Evolutionary conservation across 2,329 filamentous ascomycete species (phyloP).

Genomic region (Paraconiothyrium sp.): DNA sequence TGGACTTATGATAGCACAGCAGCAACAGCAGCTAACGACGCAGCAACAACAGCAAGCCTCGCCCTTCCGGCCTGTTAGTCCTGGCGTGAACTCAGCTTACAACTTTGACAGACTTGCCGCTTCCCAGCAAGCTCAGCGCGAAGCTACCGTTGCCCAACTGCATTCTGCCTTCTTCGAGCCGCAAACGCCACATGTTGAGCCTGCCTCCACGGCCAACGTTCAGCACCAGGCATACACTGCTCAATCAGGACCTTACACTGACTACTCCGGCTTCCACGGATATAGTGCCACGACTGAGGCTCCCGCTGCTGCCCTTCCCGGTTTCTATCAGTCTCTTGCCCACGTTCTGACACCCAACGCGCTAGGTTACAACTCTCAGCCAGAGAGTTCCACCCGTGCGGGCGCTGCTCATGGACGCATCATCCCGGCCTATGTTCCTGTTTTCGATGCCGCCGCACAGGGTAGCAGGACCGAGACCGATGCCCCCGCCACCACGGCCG

Average conservation of each 20-base stretch:
- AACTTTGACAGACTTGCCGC: constrained; percentile 7
- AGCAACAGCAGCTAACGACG: background rate
- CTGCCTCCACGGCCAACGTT: background rate
- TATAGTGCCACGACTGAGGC: background rate
- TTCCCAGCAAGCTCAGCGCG: constrained; percentile 7
- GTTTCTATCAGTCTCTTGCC: background rate
- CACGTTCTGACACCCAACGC: background rate
- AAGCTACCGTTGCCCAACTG: constrained; percentile 7
- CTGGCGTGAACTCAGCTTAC: background rate
- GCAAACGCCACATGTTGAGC: background rate
- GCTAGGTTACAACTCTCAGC: background rate
- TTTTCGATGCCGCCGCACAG: background rate
- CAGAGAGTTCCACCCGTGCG: background rate
- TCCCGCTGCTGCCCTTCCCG: background rate
- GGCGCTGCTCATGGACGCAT: background rate
- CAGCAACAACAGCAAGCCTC: constrained; percentile 4
- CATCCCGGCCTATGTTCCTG: background rate
- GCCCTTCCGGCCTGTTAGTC: background rate
- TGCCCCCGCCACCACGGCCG: background rate
- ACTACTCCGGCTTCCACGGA: background rate
- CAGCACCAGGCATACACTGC: background rate
- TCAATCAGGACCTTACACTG: background rate
- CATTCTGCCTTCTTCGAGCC: constrained; percentile 4
- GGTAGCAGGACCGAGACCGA: background rate
- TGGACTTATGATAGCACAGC: background rate